These are phyloP conservation scores for Ballota nigra DNA, from an alignment of 257 asterid genomes.

Conservation along the genomic window DNA sequence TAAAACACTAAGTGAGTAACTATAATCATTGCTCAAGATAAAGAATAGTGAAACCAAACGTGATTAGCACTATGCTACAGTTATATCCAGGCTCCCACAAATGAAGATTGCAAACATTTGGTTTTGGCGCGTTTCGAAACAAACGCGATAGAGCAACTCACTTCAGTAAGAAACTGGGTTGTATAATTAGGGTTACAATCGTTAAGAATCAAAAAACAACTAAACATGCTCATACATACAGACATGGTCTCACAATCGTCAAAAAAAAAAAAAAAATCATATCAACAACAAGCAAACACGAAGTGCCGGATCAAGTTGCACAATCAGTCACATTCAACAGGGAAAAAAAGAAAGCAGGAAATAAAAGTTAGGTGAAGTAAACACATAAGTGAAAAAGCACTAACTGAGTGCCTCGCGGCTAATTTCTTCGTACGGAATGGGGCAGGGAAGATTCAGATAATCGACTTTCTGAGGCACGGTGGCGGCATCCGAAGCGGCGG, in stretches of 20 bases:
- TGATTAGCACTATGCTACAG: not conserved
- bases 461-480: conserved; percentile 54
- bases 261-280: not conserved
- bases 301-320: not conserved
- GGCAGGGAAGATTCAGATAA: conserved; percentile 74
- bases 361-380: not conserved
- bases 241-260: not conserved
- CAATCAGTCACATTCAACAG: not conserved
- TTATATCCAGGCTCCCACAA: not conserved
- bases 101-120: not conserved
- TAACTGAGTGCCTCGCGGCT: conserved; percentile 84
- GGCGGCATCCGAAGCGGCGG: conserved; percentile 33
- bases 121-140: not conserved
- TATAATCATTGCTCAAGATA: not conserved
- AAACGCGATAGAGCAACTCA: not conserved
- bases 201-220: not conserved
- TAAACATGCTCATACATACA: not conserved
- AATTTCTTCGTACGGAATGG: conserved; percentile 84
- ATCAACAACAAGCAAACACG: not conserved
- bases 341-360: not conserved
- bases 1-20: not conserved
- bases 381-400: conserved; percentile 22
- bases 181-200: conserved; percentile 14
- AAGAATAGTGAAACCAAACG: not conserved
- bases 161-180: not conserved